Base-by-base conservation (phyloP, 306 rosid genomes). In the Fagus crenata region DNA sequence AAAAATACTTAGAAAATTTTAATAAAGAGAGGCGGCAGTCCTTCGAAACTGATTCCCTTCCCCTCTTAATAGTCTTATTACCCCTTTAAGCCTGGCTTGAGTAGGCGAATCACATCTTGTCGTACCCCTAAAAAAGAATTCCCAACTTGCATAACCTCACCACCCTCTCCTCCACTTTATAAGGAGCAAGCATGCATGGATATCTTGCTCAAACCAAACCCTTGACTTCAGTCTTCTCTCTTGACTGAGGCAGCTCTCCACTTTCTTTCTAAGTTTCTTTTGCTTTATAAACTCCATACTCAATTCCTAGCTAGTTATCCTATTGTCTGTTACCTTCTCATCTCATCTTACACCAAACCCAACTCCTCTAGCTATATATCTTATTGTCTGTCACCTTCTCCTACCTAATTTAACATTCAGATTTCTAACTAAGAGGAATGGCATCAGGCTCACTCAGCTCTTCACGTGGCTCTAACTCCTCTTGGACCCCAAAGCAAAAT, bases 401-500 rank as follows among this genome's bases (percentile, higher is more conserved):
- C 37, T 36, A 18, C 64, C 74, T 64, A 41, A 36, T 7, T 67
- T 59, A 5, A 54, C 35, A 7, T 61, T 56, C 6, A 43, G 40
- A 67, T 2, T 51, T 13, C 22, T 42, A 63, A 42, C 55, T 71
- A 4, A 37, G 61, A 64, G 69, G 6, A 33, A 85, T 87, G 91
- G 84, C 91, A 68, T 69, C 88, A 42, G 75, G 73, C 65, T 18
- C 82, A 7, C 43, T 75, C 67, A 74, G 63, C 18, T 59, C 81
- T 56, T 74, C 91, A 13, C 67, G 80, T 12, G 69, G 70, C 33
- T 58, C 79, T 7, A 73, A 71, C 72, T 72, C 86, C 79, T 53
- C 82, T 35, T 94, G 98, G 98, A 94, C 97, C 41, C 78, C 85
- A 39, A 90, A 89, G 85, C 94, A 94, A 82, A 92, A 94, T 78